Evolutionary conservation across 768 basidiomycete genomes (phyloP), one percentile per base, ranked within the genome.

Genomic region (Gloeopeniophorella convolvens): DNA sequence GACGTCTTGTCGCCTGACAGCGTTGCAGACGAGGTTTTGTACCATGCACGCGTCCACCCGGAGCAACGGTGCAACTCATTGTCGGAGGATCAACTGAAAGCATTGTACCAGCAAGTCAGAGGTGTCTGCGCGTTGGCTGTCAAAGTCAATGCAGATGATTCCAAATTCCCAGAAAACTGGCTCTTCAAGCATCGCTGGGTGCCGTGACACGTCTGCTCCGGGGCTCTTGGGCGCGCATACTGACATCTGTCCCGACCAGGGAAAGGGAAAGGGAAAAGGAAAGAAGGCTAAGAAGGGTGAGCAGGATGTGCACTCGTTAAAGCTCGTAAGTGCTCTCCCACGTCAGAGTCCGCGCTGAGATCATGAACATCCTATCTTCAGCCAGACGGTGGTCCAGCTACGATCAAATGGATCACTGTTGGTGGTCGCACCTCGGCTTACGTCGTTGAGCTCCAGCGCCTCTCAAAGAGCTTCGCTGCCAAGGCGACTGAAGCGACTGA

Each of bases 361-460:
- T 40, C 16, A 0, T 33, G 34, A 28, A 51, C 15, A n/a, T 1
- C 3, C 30, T 23, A 27, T 23, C 11, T 45, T 44, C 47, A 89
- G 86, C 80, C 83, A 0, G 76, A 78, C 46, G 88, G 86, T 5
- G 67, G 72, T 48, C 74, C 73, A n/a, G 88, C 83, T 1, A 85
- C 82, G 7, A 78, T 89, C 48, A 78, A 76, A 59, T 89, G 82
- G 76, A 63, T 84, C 46, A 85, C 80, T 4, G 82, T 90, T 7
- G 85, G 84, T 15, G 85, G 87, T 3, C 73, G 86, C 13, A 89
- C 87, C 7, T 85, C 85, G 3, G 87, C 87, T 12, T 83, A 74
- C 57, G 80, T 89, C 7, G 60, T 62, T 11, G 78, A 88, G 64
- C 66, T 88, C 9, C 87, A 88, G 62, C 59, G 62, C 24, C 61